These are phyloP conservation scores for Leptomonas pyrrhocoris DNA, from an alignment of 208 protist genomes.

Conservation along the genomic window DNA sequence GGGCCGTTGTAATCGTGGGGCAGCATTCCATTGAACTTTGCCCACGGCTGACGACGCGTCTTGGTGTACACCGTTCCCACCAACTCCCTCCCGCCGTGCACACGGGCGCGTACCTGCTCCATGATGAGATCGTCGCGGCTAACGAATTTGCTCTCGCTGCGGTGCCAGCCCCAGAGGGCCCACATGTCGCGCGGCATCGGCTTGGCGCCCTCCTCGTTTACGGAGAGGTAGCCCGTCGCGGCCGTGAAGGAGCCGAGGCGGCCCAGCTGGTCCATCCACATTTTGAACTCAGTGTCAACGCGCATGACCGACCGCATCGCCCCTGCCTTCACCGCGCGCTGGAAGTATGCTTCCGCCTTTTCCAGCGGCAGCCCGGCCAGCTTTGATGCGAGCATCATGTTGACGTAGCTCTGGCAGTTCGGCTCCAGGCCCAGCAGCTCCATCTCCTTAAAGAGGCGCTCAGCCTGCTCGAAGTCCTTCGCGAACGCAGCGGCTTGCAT, in stretches of 20 bases:
- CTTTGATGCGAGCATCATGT: constrained; percentile 89
- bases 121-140: constrained; percentile 63
- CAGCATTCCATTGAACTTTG: constrained; percentile 83
- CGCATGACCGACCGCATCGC: constrained; percentile 78
- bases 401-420: constrained; percentile 90
- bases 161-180: constrained; percentile 89
- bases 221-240: constrained; percentile 64
- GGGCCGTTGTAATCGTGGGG: constrained; percentile 82
- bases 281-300: constrained; percentile 88
- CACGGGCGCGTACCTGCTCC: constrained; percentile 69
- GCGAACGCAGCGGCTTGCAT: constrained; percentile 91
- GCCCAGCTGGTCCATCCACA: constrained; percentile 92
- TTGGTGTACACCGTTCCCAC: constrained; percentile 84
- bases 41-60: constrained; percentile 80
- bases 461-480: constrained; percentile 68
- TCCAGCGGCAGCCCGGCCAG: constrained; percentile 61
- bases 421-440: constrained; percentile 67
- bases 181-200: constrained; percentile 90
- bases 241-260: constrained; percentile 89
- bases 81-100: constrained; percentile 66
- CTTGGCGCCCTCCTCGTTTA: constrained; percentile 82
- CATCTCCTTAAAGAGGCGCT: constrained; percentile 80
- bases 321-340: constrained; percentile 59
- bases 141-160: constrained; percentile 83
- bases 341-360: constrained; percentile 75